phyloP scores from a whole-genome alignment of 192 early-diverging fungal genomes.

The Coemansia sp. region DNA sequence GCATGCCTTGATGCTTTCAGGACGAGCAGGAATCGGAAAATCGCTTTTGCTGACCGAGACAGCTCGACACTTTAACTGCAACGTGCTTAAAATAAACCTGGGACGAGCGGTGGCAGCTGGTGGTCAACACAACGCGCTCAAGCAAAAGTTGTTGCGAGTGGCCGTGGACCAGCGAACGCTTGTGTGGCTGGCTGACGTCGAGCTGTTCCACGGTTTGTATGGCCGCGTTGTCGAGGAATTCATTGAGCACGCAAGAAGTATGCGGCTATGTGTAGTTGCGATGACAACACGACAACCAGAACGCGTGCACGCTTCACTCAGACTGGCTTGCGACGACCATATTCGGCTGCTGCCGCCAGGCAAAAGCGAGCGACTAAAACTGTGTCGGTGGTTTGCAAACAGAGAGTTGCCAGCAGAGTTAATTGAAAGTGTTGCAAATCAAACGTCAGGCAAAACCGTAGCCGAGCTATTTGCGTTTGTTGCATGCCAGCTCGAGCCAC shows the following conservation, averaged over 20 bases:
- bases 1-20: conserved; percentile 36
- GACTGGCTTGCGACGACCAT: conserved; percentile 38
- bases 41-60: conserved; percentile 23
- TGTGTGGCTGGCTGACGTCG: conserved; percentile 36
- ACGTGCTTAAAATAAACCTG: conserved; percentile 17
- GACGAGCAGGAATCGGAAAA: conserved; percentile 48
- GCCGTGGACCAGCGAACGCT: conserved; percentile 4
- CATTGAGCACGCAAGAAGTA: neutral
- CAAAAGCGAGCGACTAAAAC: conserved; percentile 7
- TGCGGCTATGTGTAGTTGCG: conserved; percentile 19
- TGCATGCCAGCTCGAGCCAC: neutral
- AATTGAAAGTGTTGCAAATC: conserved; percentile 3
- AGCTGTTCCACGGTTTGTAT: conserved; percentile 29
- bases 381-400: conserved; percentile 27
- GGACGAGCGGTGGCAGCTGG: conserved; percentile 29
- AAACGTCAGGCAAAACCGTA: conserved; percentile 16
- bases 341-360: conserved; percentile 25
- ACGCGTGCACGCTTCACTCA: conserved; percentile 20
- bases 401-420: neutral
- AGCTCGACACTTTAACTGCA: conserved; percentile 8
- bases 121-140: conserved; percentile 23
- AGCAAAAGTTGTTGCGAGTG: conserved; percentile 3
- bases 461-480: conserved; percentile 20
- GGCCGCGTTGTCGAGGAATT: conserved; percentile 26
- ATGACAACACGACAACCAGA: conserved; percentile 50